These are phyloP conservation scores for Hypoxylon sp. DNA, from an alignment of 2,329 filamentous ascomycete genomes.

Conservation along the genomic window DNA sequence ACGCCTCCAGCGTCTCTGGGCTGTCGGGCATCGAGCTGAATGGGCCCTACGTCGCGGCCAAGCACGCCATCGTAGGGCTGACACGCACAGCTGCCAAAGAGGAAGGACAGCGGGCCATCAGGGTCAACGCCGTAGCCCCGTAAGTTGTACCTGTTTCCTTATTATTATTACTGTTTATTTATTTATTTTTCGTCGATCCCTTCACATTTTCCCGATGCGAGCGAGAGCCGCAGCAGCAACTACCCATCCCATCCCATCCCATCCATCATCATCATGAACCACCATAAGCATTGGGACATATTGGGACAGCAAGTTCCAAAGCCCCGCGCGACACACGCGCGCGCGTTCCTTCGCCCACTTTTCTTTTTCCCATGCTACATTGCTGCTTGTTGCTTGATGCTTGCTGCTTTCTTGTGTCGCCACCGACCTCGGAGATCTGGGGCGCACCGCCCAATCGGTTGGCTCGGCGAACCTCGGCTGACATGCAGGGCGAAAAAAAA, in stretches of 20 bases:
- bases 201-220: neutral
- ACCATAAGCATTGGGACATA: neutral
- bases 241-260: too few species aligned
- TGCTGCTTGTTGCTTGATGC: too few species aligned
- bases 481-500: neutral
- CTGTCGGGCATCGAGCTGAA: conserved; percentile 51
- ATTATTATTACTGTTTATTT: neutral
- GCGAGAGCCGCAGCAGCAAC: neutral
- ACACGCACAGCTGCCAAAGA: conserved; percentile 37
- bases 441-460: neutral
- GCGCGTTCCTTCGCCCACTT: neutral
- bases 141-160: neutral
- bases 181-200: neutral
- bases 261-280: too few species aligned
- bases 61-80: conserved; percentile 36
- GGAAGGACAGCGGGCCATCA: conserved; percentile 28
- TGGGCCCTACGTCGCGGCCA: conserved; percentile 41
- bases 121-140: conserved; percentile 28
- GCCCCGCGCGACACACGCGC: neutral
- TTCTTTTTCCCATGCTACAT: neutral
- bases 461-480: conserved; percentile 5
- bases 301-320: neutral
- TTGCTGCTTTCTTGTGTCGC: too few species aligned
- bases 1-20: conserved; percentile 59
- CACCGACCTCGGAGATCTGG: conserved; percentile 4